Evolutionary conservation across 441 rosid species (phyloP).

Genomic region (Daphne laureola): DNA sequence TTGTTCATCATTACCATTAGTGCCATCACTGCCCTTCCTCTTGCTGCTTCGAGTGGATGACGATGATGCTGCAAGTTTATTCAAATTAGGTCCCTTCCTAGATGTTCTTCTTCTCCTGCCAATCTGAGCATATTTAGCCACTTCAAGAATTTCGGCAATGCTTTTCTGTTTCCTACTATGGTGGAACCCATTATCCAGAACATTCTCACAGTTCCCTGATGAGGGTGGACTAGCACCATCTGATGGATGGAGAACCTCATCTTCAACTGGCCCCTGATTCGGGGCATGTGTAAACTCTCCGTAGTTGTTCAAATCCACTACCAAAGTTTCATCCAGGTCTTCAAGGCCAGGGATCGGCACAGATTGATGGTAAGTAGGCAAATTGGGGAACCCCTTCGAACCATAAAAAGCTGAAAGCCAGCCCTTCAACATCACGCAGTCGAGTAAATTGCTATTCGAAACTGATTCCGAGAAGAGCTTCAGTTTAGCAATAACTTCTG

Average conservation of each 20-base stretch:
- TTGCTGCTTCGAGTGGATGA: constrained; percentile 27
- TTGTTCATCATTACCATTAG: constrained; percentile 12
- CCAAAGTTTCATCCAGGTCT: constrained; percentile 23
- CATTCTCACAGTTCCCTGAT: constrained; percentile 29
- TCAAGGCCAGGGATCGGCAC: constrained; percentile 53
- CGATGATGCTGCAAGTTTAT: constrained; percentile 15
- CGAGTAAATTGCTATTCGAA: constrained; percentile 31
- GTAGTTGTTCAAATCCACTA: constrained; percentile 10
- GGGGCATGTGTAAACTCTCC: constrained; percentile 19
- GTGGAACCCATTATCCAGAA: constrained; percentile 26
- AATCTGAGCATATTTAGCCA: constrained; percentile 21
- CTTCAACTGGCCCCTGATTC: constrained; percentile 34
- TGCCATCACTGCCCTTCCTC: constrained; percentile 15
- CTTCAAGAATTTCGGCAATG: constrained; percentile 68
- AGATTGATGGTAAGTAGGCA: constrained; percentile 36
- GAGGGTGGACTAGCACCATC: constrained; percentile 12
- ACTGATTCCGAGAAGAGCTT: constrained; percentile 30
- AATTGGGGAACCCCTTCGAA: constrained; percentile 30
- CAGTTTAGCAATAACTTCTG: constrained; percentile 30
- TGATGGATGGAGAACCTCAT: constrained; percentile 24
- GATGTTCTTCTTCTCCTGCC: constrained; percentile 16
- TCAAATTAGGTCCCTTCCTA: constrained; percentile 15
- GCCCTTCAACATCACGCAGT: constrained; percentile 41
- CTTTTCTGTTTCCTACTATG: constrained; percentile 72
- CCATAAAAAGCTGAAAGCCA: constrained; percentile 51